Evolutionary conservation across 1,284 basidiomycete species (phyloP), one percentile per base, ranked within the genome.

Genomic region (Sporisorium exsertum): DNA sequence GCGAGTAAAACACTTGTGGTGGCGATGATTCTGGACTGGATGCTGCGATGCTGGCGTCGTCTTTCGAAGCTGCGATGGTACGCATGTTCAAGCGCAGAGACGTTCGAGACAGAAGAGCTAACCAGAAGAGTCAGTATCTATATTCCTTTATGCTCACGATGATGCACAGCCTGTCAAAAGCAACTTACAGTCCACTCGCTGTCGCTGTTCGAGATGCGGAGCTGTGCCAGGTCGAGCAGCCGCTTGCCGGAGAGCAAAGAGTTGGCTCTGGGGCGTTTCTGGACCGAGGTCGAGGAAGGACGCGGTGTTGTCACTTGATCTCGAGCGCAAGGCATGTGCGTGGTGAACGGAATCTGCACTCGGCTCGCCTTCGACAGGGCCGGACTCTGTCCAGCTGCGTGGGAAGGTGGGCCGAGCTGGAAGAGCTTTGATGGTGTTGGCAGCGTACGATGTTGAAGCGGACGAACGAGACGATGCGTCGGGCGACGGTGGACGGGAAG

Each of bases 1-100:
- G 70, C 33, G 70, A 72, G 40, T 72, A 60, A 57, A 67, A 72
- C 3, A 45, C 42, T 29, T 72, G 64, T 26, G 26, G 46, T 8
- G 59, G 64, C 22, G 56, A 66, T 13, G 60, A 55, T 18, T 57
- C 57, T 4, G 29, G 51, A n/a, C 47, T 49, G 22, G 15, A 22
- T 5, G 22, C 12, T 26, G 42, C 18, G 33, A 35, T 43, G 43
- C 26, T 49, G 22, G 47, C 16, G 29, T 33, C 27, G 20, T 35
- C 43, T 12, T 16, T 45, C 10, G 26, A 33, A 37, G 58, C 63
- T 64, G 35, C 13, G 43, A 33, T 32, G 2, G 27, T 10, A 26
- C 3, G 22, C 22, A 12, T 46, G 3, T 24, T 35, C 35, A 15
- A 35, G 37, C 4, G 2, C 15, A 40, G 18, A 40, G 16, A 18